Conservation (phyloP, 2,329 filamentous ascomycete species). For the Ascosphaera pollenicola region DNA sequence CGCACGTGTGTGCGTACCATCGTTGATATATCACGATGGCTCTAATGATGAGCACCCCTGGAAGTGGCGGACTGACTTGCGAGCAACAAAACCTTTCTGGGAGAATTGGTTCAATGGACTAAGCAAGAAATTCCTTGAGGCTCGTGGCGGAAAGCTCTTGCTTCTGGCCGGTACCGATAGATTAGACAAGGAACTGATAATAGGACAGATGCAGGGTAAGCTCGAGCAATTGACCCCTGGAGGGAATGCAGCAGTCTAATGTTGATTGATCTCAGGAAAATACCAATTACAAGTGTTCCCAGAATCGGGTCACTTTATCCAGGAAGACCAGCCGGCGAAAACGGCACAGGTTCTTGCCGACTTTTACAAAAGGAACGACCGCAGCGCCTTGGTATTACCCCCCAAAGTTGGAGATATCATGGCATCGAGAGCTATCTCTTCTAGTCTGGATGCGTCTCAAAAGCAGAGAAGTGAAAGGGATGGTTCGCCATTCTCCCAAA, state of each 20-base stretch:
- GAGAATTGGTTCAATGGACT: slow-evolving; percentile 80
- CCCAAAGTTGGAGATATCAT: slow-evolving; percentile 68
- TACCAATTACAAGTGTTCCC: slow-evolving; percentile 90
- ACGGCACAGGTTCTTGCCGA: slow-evolving; percentile 69
- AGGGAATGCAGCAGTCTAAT: not conserved
- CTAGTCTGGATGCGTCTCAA: not conserved
- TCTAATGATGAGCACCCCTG: slow-evolving; percentile 30
- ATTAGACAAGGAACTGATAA: slow-evolving; percentile 76
- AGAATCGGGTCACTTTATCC: slow-evolving; percentile 87
- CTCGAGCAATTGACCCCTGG: slow-evolving; percentile 1
- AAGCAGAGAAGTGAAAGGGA: not conserved
- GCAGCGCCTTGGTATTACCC: slow-evolving; percentile 62
- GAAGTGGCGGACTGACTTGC: slow-evolving; percentile 72
- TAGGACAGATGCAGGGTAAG: slow-evolving; percentile 88
- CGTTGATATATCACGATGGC: slow-evolving; percentile 36
- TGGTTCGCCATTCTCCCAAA: not conserved
- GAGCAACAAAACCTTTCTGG: slow-evolving; percentile 75
- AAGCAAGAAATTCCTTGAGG: slow-evolving; percentile 67
- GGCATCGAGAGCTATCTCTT: slow-evolving; percentile 18
- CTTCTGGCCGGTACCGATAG: slow-evolving; percentile 76
- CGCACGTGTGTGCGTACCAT: slow-evolving; percentile 73
- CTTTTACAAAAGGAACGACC: slow-evolving; percentile 80
- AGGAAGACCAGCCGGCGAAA: slow-evolving; percentile 84
- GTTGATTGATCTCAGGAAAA: slow-evolving; percentile 34
- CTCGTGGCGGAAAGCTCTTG: slow-evolving; percentile 62